A percentile compares a stretch with the other conserved stretches of the same genome.
Conservation (phyloP, 306 rosid species). For the Cicer judaicum region DNA sequence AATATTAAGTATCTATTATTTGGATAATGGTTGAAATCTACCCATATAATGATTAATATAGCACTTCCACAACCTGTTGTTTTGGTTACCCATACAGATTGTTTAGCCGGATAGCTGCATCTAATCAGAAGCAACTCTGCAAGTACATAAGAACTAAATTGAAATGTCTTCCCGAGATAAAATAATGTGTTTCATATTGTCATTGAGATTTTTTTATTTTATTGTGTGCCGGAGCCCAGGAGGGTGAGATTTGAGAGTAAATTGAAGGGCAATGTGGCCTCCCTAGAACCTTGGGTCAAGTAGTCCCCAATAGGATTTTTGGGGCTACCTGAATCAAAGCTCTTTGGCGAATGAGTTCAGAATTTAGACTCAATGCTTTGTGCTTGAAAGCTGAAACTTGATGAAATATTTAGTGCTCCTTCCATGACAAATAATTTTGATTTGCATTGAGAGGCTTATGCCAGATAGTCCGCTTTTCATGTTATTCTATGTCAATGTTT, state of each 20-base stretch:
- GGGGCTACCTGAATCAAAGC: background rate
- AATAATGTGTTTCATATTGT: background rate
- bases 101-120: constrained; percentile 1
- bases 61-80: constrained; percentile 18
- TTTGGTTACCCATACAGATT: constrained; percentile 19
- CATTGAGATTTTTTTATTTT: background rate
- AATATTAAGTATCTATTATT: constrained; percentile 12
- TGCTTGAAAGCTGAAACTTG: constrained; percentile 28
- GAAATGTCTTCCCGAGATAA: background rate
- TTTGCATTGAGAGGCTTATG: background rate
- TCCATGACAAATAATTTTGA: constrained; percentile 31
- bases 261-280: background rate
- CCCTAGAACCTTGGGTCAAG: background rate
- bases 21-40: constrained; percentile 23
- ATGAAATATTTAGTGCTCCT: constrained; percentile 18
- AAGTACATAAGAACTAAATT: constrained; percentile 17
- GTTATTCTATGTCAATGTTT: constrained; percentile 23
- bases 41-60: background rate
- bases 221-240: background rate
- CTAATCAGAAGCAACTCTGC: constrained; percentile 14
- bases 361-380: constrained; percentile 14
- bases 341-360: constrained; percentile 5
- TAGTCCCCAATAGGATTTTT: background rate
- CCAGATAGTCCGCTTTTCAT: constrained; percentile 15
- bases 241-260: background rate